Conservation (phyloP, 148 eudicot species). For the Rhododendron kiyosumense region DNA sequence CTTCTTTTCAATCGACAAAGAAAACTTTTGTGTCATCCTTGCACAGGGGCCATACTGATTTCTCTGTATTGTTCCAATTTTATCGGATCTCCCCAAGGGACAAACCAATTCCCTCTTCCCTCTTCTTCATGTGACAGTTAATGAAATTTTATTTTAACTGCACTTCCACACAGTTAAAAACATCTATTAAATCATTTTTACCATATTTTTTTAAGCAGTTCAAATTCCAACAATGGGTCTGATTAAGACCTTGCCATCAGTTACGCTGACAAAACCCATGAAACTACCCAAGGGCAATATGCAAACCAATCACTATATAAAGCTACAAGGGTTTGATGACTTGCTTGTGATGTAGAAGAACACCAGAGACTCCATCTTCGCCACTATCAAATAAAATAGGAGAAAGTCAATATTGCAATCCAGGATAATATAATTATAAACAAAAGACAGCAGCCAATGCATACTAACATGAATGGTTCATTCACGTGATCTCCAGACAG, state of each 20-base stretch:
- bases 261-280: background rate
- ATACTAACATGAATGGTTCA: conserved; percentile 83
- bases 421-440: background rate
- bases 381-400: conserved; percentile 43
- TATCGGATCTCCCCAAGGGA: background rate
- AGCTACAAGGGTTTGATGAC: conserved; percentile 44
- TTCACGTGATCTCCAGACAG: conserved; percentile 93
- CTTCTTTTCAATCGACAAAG: background rate
- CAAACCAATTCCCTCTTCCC: background rate
- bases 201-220: background rate
- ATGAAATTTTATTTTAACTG: background rate
- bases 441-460: background rate
- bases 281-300: conserved; percentile 6
- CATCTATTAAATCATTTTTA: background rate
- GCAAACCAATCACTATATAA: conserved; percentile 37
- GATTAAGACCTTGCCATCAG: background rate
- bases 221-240: background rate
- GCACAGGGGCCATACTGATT: background rate
- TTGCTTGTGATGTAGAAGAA: conserved; percentile 98
- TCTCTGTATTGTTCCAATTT: background rate
- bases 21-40: background rate
- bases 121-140: background rate
- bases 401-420: conserved; percentile 10
- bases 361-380: conserved; percentile 94
- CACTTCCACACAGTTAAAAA: background rate